Evolutionary conservation across 345 rosid genomes (phyloP).

Genomic region (Geranium brycei): DNA sequence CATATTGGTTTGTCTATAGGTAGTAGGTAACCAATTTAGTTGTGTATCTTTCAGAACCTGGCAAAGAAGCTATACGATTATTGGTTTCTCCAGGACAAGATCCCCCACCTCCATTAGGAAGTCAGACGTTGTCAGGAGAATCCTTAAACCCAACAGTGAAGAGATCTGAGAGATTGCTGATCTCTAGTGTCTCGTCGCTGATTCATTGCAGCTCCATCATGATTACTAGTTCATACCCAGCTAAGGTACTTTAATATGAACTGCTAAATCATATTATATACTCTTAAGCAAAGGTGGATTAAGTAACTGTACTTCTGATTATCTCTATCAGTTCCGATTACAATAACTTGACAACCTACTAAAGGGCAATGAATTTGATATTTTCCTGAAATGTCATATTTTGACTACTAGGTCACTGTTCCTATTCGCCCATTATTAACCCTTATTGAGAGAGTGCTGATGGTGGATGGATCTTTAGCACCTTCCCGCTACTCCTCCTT

Average conservation of each 20-base stretch:
- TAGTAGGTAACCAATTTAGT: neutral
- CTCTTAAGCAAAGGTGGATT: neutral
- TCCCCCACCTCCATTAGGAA: slow-evolving; percentile 57
- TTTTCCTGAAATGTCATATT: slow-evolving; percentile 6
- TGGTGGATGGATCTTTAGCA: slow-evolving; percentile 65
- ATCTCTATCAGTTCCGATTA: too few species aligned
- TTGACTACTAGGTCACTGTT: slow-evolving; percentile 36
- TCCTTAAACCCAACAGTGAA: slow-evolving; percentile 23
- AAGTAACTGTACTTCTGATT: neutral
- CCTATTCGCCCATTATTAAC: slow-evolving; percentile 54
- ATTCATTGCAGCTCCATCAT: slow-evolving; percentile 50
- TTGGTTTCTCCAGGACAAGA: slow-evolving; percentile 64
- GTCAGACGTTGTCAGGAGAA: slow-evolving; percentile 26
- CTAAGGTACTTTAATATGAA: slow-evolving; percentile 35
- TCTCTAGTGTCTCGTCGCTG: slow-evolving; percentile 38
- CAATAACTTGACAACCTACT: neutral
- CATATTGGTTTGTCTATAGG: slow-evolving; percentile 4
- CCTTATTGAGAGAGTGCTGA: slow-evolving; percentile 68
- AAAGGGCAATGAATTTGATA: neutral
- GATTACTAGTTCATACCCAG: slow-evolving; percentile 56
- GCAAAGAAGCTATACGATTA: slow-evolving; percentile 42
- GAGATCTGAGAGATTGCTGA: slow-evolving; percentile 34
- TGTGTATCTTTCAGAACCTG: slow-evolving; percentile 38
- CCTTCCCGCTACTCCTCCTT: slow-evolving; percentile 24
- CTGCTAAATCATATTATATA: neutral